Percentiles rank a stretch among this genome's conserved stretches.
These are phyloP conservation scores for Rhexocercosporidium sp. DNA, from an alignment of 2,329 filamentous ascomycete genomes.

Conservation along the genomic window DNA sequence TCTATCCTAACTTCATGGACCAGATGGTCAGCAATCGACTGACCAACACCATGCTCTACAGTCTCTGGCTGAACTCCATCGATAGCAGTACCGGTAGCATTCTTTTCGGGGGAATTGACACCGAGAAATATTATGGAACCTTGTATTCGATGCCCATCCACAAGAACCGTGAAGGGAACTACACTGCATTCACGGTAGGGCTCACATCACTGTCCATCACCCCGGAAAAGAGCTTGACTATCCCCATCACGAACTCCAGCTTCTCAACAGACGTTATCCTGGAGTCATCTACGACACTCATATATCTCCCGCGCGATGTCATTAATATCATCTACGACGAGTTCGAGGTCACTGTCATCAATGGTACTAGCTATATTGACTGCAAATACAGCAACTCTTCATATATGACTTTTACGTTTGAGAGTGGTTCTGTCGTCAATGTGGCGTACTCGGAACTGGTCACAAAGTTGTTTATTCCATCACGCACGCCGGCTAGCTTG, in stretches of 20 bases:
- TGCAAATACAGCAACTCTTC: background rate
- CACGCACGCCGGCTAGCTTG: background rate
- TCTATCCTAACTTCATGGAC: conserved; percentile 39
- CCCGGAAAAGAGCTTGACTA: background rate
- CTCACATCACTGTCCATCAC: conserved; percentile 35
- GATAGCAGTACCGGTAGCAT: conserved; percentile 40
- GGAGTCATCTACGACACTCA: background rate
- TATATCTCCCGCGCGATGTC: background rate
- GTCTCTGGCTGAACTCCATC: conserved; percentile 42
- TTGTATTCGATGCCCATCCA: conserved; percentile 19
- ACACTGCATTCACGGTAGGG: conserved; percentile 32
- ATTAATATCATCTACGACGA: background rate
- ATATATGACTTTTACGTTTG: background rate
- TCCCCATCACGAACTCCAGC: background rate
- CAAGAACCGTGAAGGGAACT: conserved; percentile 27
- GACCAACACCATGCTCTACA: conserved; percentile 48
- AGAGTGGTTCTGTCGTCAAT: background rate
- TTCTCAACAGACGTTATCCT: background rate
- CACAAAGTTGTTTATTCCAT: background rate
- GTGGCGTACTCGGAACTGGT: background rate
- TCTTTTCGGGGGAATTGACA: conserved; percentile 53
- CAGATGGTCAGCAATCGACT: conserved; percentile 48
- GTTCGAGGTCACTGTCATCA: background rate
- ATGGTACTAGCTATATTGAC: background rate
- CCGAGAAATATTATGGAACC: conserved; percentile 50